A percentile compares a stretch with the other conserved stretches of the same genome.
Evolutionary conservation across 148 eudicot species (phyloP).

Genomic region (Polygonum aviculare): DNA sequence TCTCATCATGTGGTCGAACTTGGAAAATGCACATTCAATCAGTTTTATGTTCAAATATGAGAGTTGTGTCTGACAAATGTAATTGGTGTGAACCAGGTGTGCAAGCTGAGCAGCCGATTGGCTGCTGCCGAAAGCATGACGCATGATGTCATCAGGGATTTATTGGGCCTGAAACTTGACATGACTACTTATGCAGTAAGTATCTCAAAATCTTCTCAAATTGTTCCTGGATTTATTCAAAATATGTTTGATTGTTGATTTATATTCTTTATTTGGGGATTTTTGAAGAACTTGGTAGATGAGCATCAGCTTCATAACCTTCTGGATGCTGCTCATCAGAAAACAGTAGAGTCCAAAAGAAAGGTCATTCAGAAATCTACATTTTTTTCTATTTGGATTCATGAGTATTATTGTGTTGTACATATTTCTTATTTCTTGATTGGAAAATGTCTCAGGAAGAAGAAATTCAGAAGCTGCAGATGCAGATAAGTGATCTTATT

Average conservation of each 20-base stretch:
- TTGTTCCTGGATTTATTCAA: neutral
- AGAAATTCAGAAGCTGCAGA: slow-evolving; percentile 36
- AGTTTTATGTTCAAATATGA: neutral
- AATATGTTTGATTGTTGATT: slow-evolving; percentile 1
- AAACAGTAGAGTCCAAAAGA: slow-evolving; percentile 23
- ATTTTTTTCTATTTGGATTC: neutral
- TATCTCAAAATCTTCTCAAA: slow-evolving; percentile 11
- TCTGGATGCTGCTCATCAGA: slow-evolving; percentile 43
- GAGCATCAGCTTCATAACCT: slow-evolving; percentile 48
- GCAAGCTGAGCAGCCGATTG: slow-evolving; percentile 44
- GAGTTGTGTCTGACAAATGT: neutral
- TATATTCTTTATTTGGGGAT: slow-evolving; percentile 5
- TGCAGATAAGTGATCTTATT: slow-evolving; percentile 28
- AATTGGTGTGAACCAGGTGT: slow-evolving; percentile 27
- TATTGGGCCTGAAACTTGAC: slow-evolving; percentile 62
- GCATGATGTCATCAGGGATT: slow-evolving; percentile 69
- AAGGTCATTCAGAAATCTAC: slow-evolving; percentile 25
- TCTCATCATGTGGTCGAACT: neutral
- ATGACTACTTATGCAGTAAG: slow-evolving; percentile 61
- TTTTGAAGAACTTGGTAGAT: slow-evolving; percentile 35
- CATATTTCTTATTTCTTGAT: slow-evolving; percentile 7
- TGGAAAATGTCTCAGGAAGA: slow-evolving; percentile 27
- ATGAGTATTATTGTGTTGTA: slow-evolving; percentile 7
- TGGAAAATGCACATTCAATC: neutral
- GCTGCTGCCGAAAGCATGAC: slow-evolving; percentile 74